Percentiles rank a stretch among this genome's conserved stretches.
These are phyloP conservation scores for Coleophoma cylindrospora DNA, from an alignment of 2,329 filamentous ascomycete species.

Conservation along the genomic window DNA sequence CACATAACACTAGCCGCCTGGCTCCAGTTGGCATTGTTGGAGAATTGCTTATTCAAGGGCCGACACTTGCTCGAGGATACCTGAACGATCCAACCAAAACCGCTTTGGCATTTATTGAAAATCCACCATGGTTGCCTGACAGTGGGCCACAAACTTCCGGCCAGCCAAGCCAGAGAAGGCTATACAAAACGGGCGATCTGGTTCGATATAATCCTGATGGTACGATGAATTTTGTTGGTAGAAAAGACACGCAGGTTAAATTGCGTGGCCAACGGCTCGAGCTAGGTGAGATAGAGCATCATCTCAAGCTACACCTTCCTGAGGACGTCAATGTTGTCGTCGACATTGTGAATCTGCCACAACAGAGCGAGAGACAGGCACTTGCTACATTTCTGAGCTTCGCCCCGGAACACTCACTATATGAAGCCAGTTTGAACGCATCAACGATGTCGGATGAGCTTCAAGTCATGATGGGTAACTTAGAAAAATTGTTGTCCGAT, in stretches of 20 bases:
- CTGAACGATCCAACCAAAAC: constrained; percentile 15
- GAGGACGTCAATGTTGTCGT: not conserved
- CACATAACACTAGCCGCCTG: not conserved
- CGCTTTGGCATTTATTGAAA: constrained; percentile 24
- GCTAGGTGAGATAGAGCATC: constrained; percentile 49
- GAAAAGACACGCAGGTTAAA: constrained; percentile 40
- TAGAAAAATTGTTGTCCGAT: not conserved
- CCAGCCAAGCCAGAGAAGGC: constrained; percentile 36
- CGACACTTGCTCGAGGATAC: constrained; percentile 5
- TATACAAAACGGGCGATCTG: constrained; percentile 74
- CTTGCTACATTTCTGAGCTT: not conserved
- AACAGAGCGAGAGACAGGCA: not conserved
- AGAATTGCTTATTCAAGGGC: constrained; percentile 6
- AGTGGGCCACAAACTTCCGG: not conserved
- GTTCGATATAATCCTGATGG: constrained; percentile 46
- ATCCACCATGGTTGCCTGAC: constrained; percentile 19
- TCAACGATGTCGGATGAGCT: not conserved
- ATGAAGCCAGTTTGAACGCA: not conserved
- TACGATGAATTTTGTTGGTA: constrained; percentile 56
- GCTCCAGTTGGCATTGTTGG: constrained; percentile 2
- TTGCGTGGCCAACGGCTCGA: constrained; percentile 58
- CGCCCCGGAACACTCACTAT: not conserved
- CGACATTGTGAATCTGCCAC: not conserved
- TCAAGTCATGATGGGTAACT: not conserved
- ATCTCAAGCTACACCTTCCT: constrained; percentile 1